Base-by-base conservation (phyloP, 2,329 filamentous ascomycete species). In the Dactylellina haptotyla region DNA sequence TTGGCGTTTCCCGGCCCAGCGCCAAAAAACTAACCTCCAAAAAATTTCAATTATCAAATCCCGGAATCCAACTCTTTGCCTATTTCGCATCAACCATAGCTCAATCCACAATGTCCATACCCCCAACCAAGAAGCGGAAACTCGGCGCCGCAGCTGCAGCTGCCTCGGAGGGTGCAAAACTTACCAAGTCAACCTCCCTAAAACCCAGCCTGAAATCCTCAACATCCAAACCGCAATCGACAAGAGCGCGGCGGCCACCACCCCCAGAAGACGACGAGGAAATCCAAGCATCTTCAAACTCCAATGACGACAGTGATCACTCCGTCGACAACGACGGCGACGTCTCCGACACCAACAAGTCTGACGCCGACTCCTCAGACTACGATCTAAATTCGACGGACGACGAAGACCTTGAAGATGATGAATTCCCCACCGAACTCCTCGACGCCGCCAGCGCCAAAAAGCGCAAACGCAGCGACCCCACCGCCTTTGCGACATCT, bases 401-500 rank as follows among this genome's bases (percentile, higher is more conserved):
- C 39, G 82, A 83, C 10, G 82, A 83, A 18, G 82, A 82, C 39
- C 80, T n/a, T n/a, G n/a, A 81, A 56, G 81, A 78, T 74, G 78
- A 77, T 75, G 78, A 77, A 61, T 76, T 77, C 45, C 78, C 78
- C 37, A 26, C 78, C 76, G 67, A 80, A 77, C 56, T 75, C 79
- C 25, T 80, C 78, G 8, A 78, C 77, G 75, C 79, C 79, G 37
- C 20, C 20, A 16, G 34, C 9, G 75, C 77, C 34, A 83, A 82
- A 77, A 90, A 88, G 78, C 88, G 89, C 12, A 98, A 98, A 83
- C 62, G 67, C 30, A 96, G 97, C 82, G 94, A 99, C 81, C 93
- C 95, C 1, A 84, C 86, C 75, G 93, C 92, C 58, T 98, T 99
- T 81, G 92, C 94, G 23, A 96, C 90, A 1, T 97, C 93, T 56